Percentiles rank a stretch among this genome's conserved stretches.
Conservation (phyloP, 2,329 filamentous ascomycete species). For the Malbranchea zuffiana region DNA sequence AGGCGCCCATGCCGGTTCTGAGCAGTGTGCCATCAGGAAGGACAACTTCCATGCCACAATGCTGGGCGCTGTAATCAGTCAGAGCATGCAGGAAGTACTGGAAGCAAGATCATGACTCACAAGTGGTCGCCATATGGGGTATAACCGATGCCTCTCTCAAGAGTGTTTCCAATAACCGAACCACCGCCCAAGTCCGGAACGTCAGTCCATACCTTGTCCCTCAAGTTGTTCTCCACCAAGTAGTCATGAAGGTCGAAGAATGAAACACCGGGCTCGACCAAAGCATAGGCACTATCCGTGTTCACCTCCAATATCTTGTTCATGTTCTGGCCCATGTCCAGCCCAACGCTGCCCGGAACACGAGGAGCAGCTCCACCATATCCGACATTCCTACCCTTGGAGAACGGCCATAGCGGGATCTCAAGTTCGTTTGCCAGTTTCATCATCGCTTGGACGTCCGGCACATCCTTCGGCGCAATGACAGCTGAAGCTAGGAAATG, state of each 20-base stretch:
- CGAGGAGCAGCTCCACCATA: constrained; percentile 34
- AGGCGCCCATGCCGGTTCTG: constrained; percentile 45
- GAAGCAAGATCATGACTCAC: too few species aligned
- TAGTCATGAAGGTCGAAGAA: constrained; percentile 40
- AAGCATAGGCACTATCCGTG: constrained; percentile 22
- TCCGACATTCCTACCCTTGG: constrained; percentile 17
- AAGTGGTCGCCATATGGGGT: constrained; percentile 14
- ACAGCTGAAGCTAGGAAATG: too few species aligned
- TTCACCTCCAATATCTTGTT: constrained; percentile 27
- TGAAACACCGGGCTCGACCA: constrained; percentile 37
- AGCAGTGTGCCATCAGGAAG: constrained; percentile 56
- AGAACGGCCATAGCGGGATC: constrained; percentile 17
- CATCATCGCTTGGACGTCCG: constrained; percentile 13
- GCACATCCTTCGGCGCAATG: too few species aligned
- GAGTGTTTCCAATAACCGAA: constrained; percentile 7
- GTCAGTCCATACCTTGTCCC: constrained; percentile 12
- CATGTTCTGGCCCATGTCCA: constrained; percentile 34
- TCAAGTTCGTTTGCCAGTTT: constrained; percentile 14
- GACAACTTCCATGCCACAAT: constrained; percentile 39
- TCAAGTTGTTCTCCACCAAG: constrained; percentile 28
- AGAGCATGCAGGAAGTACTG: too few species aligned
- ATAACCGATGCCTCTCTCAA: constrained; percentile 5
- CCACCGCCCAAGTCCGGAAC: constrained; percentile 11
- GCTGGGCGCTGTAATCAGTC: too few species aligned
- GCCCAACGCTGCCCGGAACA: constrained; percentile 33